Percentiles rank a stretch among this genome's conserved stretches.
Conservation (phyloP, 768 basidiomycete species). For the Cystofilobasidium ferigula region DNA sequence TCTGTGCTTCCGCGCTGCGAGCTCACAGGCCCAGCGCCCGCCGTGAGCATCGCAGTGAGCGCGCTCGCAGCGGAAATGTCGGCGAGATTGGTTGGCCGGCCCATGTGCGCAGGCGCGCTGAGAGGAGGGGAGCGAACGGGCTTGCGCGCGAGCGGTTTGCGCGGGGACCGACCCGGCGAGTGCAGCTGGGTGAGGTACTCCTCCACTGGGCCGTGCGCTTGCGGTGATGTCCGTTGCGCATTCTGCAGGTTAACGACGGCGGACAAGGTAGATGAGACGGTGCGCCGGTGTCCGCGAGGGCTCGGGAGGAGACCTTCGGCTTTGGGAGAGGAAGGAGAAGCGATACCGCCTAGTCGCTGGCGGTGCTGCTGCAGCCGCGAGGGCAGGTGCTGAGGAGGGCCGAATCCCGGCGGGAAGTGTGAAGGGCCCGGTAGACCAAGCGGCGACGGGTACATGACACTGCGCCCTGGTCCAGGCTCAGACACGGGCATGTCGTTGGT, state of each 20-base stretch:
- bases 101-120: background rate
- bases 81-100: constrained; percentile 1
- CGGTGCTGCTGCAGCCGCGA: background rate
- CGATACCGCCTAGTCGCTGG: background rate
- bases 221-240: constrained; percentile 5
- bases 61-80: constrained; percentile 11
- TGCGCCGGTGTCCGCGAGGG: constrained; percentile 10
- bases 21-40: background rate
- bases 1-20: background rate
- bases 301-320: background rate
- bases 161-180: constrained; percentile 1
- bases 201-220: constrained; percentile 2
- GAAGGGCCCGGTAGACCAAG: background rate
- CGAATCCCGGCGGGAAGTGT: background rate
- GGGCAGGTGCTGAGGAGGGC: background rate
- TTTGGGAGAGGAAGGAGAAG: background rate
- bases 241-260: constrained; percentile 19
- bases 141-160: too few species aligned
- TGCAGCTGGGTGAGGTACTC: constrained; percentile 3
- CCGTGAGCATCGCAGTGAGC: constrained; percentile 15
- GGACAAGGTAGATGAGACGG: constrained; percentile 15
- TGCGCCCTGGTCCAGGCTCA: background rate
- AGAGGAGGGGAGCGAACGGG: background rate
- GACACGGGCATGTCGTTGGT: background rate
- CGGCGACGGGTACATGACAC: background rate